These are phyloP conservation scores for Sisymbrium irio DNA, from an alignment of 345 rosid species.

Conservation along the genomic window DNA sequence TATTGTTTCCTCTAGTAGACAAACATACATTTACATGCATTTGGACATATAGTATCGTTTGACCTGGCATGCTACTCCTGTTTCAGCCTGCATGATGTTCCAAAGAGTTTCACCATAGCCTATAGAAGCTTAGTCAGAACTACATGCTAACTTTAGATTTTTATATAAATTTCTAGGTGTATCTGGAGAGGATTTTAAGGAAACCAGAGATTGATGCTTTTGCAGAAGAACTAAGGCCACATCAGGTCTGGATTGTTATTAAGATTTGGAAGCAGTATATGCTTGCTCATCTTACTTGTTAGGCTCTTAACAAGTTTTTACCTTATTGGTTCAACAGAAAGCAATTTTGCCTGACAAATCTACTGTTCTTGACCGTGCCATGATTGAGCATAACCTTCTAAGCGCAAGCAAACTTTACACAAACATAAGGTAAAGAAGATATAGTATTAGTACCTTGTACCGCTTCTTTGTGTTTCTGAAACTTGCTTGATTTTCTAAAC, in stretches of 20 bases:
- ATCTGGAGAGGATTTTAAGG: conserved; percentile 90
- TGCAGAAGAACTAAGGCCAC: conserved; percentile 87
- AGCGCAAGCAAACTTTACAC: conserved; percentile 98
- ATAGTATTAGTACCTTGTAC: background rate
- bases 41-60: background rate
- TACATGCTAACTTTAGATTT: background rate
- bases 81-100: background rate
- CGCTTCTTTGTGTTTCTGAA: background rate
- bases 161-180: conserved; percentile 56
- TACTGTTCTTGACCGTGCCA: conserved; percentile 92
- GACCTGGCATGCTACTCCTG: background rate
- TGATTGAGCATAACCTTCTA: conserved; percentile 96
- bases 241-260: conserved; percentile 59
- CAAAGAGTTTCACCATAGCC: background rate
- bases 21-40: background rate
- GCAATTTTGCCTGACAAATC: conserved; percentile 91
- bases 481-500: background rate
- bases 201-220: conserved; percentile 96
- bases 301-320: background rate
- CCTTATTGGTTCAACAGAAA: conserved; percentile 55
- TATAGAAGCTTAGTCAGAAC: conserved; percentile 11
- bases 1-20: conserved; percentile 5
- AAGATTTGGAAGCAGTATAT: conserved; percentile 1
- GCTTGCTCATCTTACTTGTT: background rate
- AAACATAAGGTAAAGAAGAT: conserved; percentile 66